Percentiles rank a stretch among this genome's conserved stretches.
These are phyloP conservation scores for Cladophialophora immunda DNA, from an alignment of 2,329 filamentous ascomycete genomes.

Conservation along the genomic window DNA sequence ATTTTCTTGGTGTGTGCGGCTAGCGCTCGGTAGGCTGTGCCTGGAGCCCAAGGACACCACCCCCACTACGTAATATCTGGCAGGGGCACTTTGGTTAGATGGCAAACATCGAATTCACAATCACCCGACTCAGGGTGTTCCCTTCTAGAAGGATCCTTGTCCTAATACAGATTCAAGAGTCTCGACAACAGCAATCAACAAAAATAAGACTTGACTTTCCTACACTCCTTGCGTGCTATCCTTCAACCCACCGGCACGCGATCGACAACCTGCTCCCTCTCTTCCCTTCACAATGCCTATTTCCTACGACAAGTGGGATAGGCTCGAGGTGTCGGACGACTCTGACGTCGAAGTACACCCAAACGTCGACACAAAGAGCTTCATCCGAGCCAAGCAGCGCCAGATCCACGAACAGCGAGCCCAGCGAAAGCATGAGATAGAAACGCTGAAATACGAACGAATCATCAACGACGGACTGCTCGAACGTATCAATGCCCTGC, in stretches of 20 bases:
- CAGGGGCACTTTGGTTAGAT: constrained; percentile 1
- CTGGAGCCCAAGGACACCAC: neutral
- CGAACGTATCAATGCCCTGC: constrained; percentile 79
- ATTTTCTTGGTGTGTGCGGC: neutral
- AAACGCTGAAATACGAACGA: constrained; percentile 86
- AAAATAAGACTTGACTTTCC: neutral
- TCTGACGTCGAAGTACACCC: constrained; percentile 98
- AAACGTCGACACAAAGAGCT: constrained; percentile 97
- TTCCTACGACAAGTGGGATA: constrained; percentile 74
- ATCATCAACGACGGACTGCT: constrained; percentile 92
- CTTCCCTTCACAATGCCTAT: constrained; percentile 58
- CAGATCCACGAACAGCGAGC: constrained; percentile 93
- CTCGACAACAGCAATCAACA: neutral
- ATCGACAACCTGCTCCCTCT: neutral
- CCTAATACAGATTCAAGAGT: neutral
- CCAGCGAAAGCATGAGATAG: constrained; percentile 86
- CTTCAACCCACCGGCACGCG: neutral
- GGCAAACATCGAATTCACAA: neutral
- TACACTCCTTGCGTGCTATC: neutral
- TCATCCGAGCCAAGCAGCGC: constrained; percentile 96
- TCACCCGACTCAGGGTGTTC: constrained; percentile 1
- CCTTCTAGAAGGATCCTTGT: constrained; percentile 26
- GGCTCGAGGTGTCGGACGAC: constrained; percentile 95
- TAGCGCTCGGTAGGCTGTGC: too few relatives aligned
- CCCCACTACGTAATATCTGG: constrained; percentile 13